phyloP scores from a whole-genome alignment of 148 eudicot species.

The Dianthus caryophyllus region DNA sequence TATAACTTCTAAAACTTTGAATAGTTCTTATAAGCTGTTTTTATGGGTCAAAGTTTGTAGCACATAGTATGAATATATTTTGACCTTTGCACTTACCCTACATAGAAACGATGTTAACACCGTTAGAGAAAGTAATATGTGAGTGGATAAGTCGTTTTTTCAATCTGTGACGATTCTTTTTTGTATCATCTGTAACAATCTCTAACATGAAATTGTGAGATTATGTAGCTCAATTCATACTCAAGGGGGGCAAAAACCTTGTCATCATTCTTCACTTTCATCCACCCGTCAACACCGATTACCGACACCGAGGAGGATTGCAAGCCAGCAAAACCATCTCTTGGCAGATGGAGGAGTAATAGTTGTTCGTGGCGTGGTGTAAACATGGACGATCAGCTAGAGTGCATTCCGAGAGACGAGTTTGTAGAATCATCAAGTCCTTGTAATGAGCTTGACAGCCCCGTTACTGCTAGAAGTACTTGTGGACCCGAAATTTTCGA shows the following conservation, averaged over 20 bases:
- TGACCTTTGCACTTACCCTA: not conserved
- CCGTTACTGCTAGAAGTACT: conserved; percentile 35
- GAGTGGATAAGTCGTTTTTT: not conserved
- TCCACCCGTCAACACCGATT: conserved; percentile 45
- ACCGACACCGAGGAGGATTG: conserved; percentile 32
- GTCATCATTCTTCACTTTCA: conserved; percentile 54
- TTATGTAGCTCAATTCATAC: conserved; percentile 55
- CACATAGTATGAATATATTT: not conserved
- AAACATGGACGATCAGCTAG: conserved; percentile 35
- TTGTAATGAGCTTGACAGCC: conserved; percentile 26
- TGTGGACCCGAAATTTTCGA: conserved; percentile 54
- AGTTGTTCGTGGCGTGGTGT: conserved; percentile 36
- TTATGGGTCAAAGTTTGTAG: not conserved
- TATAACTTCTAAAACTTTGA: not conserved
- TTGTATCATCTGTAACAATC: not conserved
- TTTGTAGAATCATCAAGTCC: conserved; percentile 20
- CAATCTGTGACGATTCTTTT: not conserved
- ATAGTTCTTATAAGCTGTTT: not conserved
- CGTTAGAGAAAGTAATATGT: not conserved
- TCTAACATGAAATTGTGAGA: conserved; percentile 30
- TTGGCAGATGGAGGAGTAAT: conserved; percentile 55
- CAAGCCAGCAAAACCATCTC: conserved; percentile 42
- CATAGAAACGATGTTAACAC: not conserved
- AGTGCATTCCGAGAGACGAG: conserved; percentile 29
- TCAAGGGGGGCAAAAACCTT: conserved; percentile 42